phyloP scores from a whole-genome alignment of 805 yeast genomes.

The Soucietia sequanensis region DNA sequence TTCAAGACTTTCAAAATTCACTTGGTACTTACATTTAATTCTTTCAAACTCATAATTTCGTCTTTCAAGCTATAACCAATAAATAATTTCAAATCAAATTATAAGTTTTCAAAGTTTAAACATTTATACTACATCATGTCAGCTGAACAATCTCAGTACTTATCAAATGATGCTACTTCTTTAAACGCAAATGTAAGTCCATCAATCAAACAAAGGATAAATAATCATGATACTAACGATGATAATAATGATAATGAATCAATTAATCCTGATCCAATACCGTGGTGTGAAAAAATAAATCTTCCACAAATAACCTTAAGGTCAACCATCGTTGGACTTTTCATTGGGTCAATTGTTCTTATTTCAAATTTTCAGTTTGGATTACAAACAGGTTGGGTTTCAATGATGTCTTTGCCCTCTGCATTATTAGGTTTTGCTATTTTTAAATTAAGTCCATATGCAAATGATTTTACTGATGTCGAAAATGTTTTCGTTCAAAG shows the following conservation, averaged over 20 bases:
- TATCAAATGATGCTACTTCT: too few species aligned
- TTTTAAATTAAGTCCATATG: constrained; percentile 61
- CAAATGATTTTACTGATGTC: constrained; percentile 61
- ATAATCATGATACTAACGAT: neutral
- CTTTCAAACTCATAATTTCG: too few species aligned
- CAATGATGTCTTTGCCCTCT: constrained; percentile 97
- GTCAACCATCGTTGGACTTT: constrained; percentile 71
- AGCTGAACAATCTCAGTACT: too few species aligned
- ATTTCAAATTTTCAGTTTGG: constrained; percentile 95
- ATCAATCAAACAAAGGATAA: too few species aligned
- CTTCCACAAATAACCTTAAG: constrained; percentile 69
- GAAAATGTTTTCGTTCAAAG: constrained; percentile 92
- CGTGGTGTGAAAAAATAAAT: constrained; percentile 49
- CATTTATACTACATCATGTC: too few species aligned
- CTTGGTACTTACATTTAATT: too few species aligned
- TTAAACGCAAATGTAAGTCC: neutral
- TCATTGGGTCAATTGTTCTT: constrained; percentile 84
- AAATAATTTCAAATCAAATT: too few species aligned
- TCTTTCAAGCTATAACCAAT: too few species aligned
- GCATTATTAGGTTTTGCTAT: constrained; percentile 84
- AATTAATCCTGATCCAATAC: too few species aligned
- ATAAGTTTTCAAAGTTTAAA: too few species aligned
- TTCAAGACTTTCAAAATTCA: too few species aligned
- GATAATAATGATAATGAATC: too few species aligned
- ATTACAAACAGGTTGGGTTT: constrained; percentile 97